Base-by-base conservation (phyloP, 2,329 filamentous ascomycete genomes). In the Plenodomus lindquistii region DNA sequence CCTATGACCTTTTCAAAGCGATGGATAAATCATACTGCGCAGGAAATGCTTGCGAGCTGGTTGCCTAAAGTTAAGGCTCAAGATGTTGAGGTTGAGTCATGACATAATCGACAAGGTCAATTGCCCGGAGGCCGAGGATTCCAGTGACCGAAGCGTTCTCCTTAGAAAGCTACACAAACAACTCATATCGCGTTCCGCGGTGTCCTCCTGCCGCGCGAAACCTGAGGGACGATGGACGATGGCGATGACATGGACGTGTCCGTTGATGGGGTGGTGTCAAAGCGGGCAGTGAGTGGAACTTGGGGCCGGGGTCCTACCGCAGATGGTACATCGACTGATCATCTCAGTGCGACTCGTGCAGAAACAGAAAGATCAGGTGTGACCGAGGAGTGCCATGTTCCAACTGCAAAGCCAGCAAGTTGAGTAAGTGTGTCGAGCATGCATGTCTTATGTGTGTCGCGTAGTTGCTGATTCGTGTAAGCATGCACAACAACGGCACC, bases 351-450 rank as follows among this genome's bases (percentile, higher is more conserved):
- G 68, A 72, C 45, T 61, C 60, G 9, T 72, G 69, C 42, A 59
- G 69, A 37, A 65, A 62, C 11, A 55, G 69, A 19, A 72, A 72
- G 48, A 70, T 71, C 35, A 64, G 66, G 18, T 71, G 69, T 44
- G 68, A 72, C 38, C 55, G 68, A 54, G 40, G 38, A 8, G 54
- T 58, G 2, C 70, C 70, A 27, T 73, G 70, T 38, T 72, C 70
- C 1, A 72, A 70, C 37, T 73, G 70, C 50, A 63, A 57, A 52
- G 67, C 66, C 29, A 69, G 67, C 57, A 71, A 71, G 46, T 46
- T 70, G 37, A 54, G 67, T 71, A 65, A 40, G 66, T 54, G 9
- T 42, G 16, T n/a, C 29, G 24, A 17, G 22, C 31, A 9, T 19
- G 16, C 17, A 7, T 38, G 8, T n/a, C 13, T 31, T 19, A 16